phyloP scores from a whole-genome alignment of 345 rosid species.

The Iberis pinnata region DNA sequence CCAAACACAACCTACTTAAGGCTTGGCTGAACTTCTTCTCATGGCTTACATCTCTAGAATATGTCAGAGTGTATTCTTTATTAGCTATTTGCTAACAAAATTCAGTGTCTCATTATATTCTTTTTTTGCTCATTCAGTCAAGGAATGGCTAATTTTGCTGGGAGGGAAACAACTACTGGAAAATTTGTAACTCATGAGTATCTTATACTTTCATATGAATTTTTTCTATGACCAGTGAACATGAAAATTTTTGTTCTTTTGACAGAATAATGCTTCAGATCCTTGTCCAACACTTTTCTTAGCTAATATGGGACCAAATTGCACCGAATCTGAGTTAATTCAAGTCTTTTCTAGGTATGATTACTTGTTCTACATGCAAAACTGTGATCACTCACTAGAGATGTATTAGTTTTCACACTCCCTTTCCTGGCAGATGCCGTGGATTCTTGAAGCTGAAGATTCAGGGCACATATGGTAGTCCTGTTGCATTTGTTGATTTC shows the following conservation, averaged over 20 bases:
- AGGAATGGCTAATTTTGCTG: constrained; percentile 39
- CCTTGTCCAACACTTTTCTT: constrained; percentile 85
- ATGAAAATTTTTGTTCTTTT: constrained; percentile 12
- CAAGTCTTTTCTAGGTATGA: constrained; percentile 75
- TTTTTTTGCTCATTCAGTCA: constrained; percentile 39
- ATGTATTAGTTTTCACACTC: constrained; percentile 13
- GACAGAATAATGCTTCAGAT: constrained; percentile 48
- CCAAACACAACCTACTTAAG: constrained; percentile 15
- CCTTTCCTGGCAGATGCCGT: constrained; percentile 43
- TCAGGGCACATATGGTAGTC: constrained; percentile 71
- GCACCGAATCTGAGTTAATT: constrained; percentile 71
- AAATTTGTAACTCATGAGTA: constrained; percentile 41
- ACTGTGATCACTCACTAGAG: background rate
- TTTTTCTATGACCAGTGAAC: background rate
- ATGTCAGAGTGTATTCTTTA: constrained; percentile 28
- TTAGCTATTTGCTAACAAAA: constrained; percentile 5
- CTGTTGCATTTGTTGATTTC: constrained; percentile 89
- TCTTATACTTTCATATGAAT: background rate
- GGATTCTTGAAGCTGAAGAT: constrained; percentile 83
- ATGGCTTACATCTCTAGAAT: constrained; percentile 29
- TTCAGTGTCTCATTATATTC: constrained; percentile 11
- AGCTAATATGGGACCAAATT: constrained; percentile 71
- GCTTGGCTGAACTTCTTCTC: constrained; percentile 32
- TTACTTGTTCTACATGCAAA: constrained; percentile 7
- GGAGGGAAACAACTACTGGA: constrained; percentile 33